Percentiles rank a stretch among this genome's conserved stretches.
Evolutionary conservation across 805 yeast genomes (phyloP).

Genomic region (Alloascoidea africana): DNA sequence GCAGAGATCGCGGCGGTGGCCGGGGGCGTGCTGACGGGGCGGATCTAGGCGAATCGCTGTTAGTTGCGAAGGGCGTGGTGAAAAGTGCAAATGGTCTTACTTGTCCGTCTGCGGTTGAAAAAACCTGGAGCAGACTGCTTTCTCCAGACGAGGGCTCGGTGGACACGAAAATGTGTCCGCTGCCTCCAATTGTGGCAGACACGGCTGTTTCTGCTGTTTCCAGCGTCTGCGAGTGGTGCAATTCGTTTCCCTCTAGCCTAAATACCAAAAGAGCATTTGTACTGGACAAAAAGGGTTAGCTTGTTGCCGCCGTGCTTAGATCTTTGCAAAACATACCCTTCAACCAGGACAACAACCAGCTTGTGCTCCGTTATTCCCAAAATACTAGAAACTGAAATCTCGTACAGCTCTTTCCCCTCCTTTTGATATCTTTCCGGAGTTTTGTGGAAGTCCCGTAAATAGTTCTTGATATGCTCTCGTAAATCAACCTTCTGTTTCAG

Average conservation of each 20-base stretch:
- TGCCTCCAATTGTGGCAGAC: slow-evolving; percentile 8
- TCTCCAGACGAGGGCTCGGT: too few relatives aligned
- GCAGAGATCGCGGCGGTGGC: slow-evolving; percentile 13
- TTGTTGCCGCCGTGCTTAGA: slow-evolving; percentile 18
- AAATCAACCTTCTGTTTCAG: slow-evolving; percentile 35
- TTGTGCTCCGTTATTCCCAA: slow-evolving; percentile 16
- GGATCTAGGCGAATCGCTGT: slow-evolving; percentile 5
- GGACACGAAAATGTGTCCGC: slow-evolving; percentile 5
- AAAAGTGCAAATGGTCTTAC: too few relatives aligned
- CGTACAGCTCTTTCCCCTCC: slow-evolving; percentile 10
- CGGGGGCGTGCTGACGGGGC: slow-evolving; percentile 8
- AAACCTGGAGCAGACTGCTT: too few relatives aligned
- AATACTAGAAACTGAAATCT: slow-evolving; percentile 12
- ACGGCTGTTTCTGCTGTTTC: slow-evolving; percentile 13
- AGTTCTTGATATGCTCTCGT: slow-evolving; percentile 23
- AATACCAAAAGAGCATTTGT: slow-evolving; percentile 14
- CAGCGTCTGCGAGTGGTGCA: slow-evolving; percentile 13
- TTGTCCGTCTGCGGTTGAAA: too few relatives aligned
- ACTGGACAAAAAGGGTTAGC: slow-evolving; percentile 12
- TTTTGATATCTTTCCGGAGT: slow-evolving; percentile 51
- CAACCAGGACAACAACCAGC: slow-evolving; percentile 28
- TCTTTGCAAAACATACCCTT: slow-evolving; percentile 27
- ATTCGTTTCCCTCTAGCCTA: slow-evolving; percentile 10
- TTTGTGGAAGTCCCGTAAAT: slow-evolving; percentile 37
- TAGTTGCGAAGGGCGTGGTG: too few relatives aligned